These are phyloP conservation scores for Gliomastix tumulicola DNA, from an alignment of 2,329 filamentous ascomycete genomes.

Conservation along the genomic window DNA sequence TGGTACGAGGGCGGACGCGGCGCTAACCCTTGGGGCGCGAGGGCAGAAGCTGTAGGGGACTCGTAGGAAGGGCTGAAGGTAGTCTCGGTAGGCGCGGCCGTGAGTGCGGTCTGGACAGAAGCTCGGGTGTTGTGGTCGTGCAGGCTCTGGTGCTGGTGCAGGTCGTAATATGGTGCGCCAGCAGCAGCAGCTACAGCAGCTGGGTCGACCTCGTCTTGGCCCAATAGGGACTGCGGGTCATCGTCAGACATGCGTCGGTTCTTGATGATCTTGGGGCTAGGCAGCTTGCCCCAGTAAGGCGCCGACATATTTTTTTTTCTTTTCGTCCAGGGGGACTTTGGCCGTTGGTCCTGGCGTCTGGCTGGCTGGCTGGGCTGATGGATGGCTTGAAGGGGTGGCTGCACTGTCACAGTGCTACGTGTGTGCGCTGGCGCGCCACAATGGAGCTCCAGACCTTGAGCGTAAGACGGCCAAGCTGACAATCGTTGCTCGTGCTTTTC, in stretches of 20 bases:
- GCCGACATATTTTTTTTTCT: no score
- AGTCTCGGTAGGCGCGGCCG: conserved; percentile 49
- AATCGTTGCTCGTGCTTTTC: no score
- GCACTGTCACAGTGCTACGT: no score
- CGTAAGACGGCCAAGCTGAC: no score
- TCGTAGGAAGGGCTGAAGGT: conserved; percentile 45
- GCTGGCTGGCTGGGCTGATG: no score
- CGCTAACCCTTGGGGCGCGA: conserved; percentile 44
- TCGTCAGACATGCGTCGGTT: conserved; percentile 28
- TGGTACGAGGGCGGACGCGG: conserved; percentile 53
- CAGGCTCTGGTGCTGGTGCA: not conserved
- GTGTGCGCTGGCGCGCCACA: no score
- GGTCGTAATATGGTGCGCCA: conserved; percentile 11
- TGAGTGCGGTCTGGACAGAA: conserved; percentile 49
- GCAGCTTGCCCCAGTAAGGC: conserved; percentile 54
- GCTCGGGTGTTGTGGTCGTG: conserved; percentile 30
- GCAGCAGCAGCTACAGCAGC: not conserved
- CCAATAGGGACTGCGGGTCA: conserved; percentile 1
- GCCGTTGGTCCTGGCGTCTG: no score
- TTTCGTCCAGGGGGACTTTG: no score
- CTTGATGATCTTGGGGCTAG: conserved; percentile 34
- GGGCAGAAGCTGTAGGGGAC: conserved; percentile 45
- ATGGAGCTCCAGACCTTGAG: no score
- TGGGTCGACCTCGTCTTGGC: no score
- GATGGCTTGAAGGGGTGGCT: no score